Percentiles rank a stretch among this genome's conserved stretches.
Evolutionary conservation across 179 eudicot genomes (phyloP).

Genomic region (Heliamphora pulchella): DNA sequence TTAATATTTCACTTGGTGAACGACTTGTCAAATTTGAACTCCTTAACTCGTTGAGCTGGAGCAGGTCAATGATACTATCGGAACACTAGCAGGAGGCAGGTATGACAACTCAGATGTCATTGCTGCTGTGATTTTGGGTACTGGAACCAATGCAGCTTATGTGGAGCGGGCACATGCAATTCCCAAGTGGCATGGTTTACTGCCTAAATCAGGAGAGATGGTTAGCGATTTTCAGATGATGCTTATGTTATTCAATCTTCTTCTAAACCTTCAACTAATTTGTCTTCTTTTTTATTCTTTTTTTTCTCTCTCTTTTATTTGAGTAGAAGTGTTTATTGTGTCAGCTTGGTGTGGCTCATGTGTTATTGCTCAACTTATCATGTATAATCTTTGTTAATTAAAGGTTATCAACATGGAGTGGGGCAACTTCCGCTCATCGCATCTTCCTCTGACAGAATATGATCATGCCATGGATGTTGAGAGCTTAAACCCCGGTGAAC

Average conservation of each 20-base stretch:
- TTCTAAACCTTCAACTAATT: neutral
- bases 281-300: neutral
- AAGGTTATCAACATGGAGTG: slow-evolving; percentile 97
- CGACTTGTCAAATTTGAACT: neutral
- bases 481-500: slow-evolving; percentile 91
- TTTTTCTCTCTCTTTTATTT: neutral
- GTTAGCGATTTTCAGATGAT: slow-evolving; percentile 29
- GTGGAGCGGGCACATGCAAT: slow-evolving; percentile 83
- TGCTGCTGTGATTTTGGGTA: slow-evolving; percentile 87
- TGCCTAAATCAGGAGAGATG: slow-evolving; percentile 83
- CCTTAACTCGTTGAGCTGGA: slow-evolving; percentile 6
- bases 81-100: slow-evolving; percentile 87
- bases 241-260: neutral
- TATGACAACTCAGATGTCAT: slow-evolving; percentile 51
- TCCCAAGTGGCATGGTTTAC: slow-evolving; percentile 86
- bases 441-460: slow-evolving; percentile 78
- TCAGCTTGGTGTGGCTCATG: neutral
- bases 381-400: slow-evolving; percentile 11
- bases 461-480: slow-evolving; percentile 65
- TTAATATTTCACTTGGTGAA: neutral
- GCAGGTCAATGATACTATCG: slow-evolving; percentile 90
- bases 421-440: slow-evolving; percentile 89
- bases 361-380: neutral
- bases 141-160: slow-evolving; percentile 96
- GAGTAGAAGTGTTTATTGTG: neutral